Base-by-base conservation (phyloP, 78 protist genomes). In the Chrysochromulina parva region DNA sequence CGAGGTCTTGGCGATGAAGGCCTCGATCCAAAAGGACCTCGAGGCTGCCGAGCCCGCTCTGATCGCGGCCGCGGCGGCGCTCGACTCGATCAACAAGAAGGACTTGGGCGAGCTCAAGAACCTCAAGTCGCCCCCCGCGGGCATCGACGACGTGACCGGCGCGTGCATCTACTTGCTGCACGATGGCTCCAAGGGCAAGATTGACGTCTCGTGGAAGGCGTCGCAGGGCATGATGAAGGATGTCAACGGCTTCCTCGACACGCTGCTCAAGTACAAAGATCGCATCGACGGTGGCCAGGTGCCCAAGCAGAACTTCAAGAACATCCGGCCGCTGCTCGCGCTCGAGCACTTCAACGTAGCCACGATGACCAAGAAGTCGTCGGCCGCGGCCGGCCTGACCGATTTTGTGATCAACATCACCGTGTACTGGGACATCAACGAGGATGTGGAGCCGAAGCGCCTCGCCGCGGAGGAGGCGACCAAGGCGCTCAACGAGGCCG, bases 31-130 rank as follows among this genome's bases (percentile, higher is more conserved):
- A 47, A 67, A 52, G 17, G 98, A 94, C 54, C 93, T 97, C 14
- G 76, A 14, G 28, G 76, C 73, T 24, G 98, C 97, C 47, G 74
- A 93, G 74, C 98, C 98, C 1, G 91, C 88, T 3, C 90, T 97
- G 38, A 71, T 80, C n/a, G 93, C 88, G 47, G 97, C 98, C 24
- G 81, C 85, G 55, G 95, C 84, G 1, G 98, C 98, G 26, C 93
- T 97, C 50, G 88, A 95, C 92, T 69, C 95, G 52, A 85, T 97
- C 28, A 88, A 94, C 92, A 93, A 93, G 89, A 84, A 57, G 54
- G 92, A 93, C 55, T 58, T 96, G 20, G 78, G 78, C 48, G 78
- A 69, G 78, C 71, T 65, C 71, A 65, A 65, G 71, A 19, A 10
- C 28, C 71, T 65, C 28, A 19, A 19, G 14, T 10, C 71, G 66